These are phyloP conservation scores for Penicillium chermesinum DNA, from an alignment of 495 filamentous ascomycete genomes.

Conservation along the genomic window DNA sequence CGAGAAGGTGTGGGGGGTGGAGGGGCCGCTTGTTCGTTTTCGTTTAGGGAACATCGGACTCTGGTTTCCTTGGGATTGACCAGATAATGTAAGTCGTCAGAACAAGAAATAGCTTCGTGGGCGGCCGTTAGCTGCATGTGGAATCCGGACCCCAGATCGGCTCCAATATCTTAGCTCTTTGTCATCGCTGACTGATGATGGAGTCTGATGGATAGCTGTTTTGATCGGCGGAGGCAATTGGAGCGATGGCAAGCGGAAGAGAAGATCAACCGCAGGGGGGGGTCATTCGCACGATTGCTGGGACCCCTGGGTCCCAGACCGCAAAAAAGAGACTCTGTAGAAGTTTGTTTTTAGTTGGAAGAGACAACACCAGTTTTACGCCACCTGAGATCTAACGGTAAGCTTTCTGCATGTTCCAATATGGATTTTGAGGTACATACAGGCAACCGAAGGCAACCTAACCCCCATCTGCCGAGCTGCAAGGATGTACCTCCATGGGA, in stretches of 20 bases:
- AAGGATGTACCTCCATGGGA: too few species aligned
- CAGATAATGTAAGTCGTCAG: constrained; percentile 8
- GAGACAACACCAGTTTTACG: constrained; percentile 3
- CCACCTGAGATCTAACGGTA: constrained; percentile 17
- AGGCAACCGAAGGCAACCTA: too few species aligned
- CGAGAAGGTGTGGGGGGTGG: too few species aligned
- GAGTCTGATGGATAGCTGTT: not conserved
- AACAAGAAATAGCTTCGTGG: constrained; percentile 8
- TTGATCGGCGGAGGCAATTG: too few species aligned
- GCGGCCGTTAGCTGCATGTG: not conserved
- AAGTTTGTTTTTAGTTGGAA: not conserved
- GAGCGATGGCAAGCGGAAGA: too few species aligned
- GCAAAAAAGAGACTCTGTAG: not conserved
- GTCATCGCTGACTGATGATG: not conserved
- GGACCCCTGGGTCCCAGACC: too few species aligned
- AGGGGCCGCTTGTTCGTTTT: too few species aligned
- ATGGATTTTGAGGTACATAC: constrained; percentile 14
- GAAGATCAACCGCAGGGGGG: too few species aligned
- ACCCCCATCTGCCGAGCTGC: too few species aligned
- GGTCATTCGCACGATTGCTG: too few species aligned
- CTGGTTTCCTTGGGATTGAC: not conserved
- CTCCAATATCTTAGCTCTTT: not conserved
- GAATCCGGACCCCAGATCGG: not conserved
- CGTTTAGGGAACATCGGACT: too few species aligned
- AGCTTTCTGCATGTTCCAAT: constrained; percentile 21